phyloP scores from a whole-genome alignment of 768 basidiomycete genomes.

The Leccinellum luteum region DNA sequence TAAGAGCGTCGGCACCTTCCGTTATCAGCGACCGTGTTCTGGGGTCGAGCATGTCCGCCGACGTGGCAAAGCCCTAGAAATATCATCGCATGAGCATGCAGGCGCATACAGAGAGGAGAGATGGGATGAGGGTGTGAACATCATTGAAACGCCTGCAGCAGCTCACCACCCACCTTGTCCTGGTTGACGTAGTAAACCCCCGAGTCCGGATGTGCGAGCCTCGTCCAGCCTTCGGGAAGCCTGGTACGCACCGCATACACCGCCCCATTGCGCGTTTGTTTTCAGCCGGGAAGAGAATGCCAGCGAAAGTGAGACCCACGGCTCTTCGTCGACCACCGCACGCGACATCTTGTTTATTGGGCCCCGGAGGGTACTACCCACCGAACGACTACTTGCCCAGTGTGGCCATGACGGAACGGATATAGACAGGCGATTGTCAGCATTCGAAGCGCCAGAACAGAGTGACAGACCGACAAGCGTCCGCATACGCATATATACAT shows the following conservation, averaged over 20 bases:
- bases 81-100: not conserved
- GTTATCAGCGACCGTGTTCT: constrained; percentile 5
- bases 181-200: constrained; percentile 31
- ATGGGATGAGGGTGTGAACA: not conserved
- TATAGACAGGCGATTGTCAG: not conserved
- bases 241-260: constrained; percentile 4
- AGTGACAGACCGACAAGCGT: not conserved
- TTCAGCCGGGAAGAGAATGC: not conserved
- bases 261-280: not conserved
- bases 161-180: constrained; percentile 26
- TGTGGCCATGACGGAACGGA: not conserved
- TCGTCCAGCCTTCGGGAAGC: constrained; percentile 27
- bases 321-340: not conserved
- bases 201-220: constrained; percentile 31
- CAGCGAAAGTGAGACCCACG: constrained; percentile 7
- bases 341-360: not conserved
- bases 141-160: not conserved
- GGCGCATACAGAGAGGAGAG: not conserved
- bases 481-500: too few species aligned
- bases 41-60: constrained; percentile 9
- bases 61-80: constrained; percentile 12
- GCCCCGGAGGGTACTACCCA: not conserved
- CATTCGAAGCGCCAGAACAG: not conserved
- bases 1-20: constrained; percentile 13
- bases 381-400: not conserved